Evolutionary conservation across 768 basidiomycete species (phyloP).

Genomic region (Boletus reticulatus): DNA sequence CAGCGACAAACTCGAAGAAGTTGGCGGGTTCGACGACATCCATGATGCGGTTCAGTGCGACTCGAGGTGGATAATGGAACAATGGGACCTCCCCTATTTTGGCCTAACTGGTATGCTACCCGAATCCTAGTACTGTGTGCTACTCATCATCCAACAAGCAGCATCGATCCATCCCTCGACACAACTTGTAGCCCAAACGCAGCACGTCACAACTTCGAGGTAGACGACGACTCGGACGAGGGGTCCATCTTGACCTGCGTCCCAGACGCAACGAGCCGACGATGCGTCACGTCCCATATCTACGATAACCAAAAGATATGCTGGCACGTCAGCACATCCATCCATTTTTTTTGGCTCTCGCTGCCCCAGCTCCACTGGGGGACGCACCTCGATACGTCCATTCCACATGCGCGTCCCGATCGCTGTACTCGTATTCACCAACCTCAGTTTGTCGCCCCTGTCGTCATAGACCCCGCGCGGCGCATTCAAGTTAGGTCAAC

Average conservation of each 20-base stretch:
- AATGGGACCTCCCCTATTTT: too few species aligned
- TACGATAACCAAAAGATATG: slow-evolving; percentile 7
- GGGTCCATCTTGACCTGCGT: slow-evolving; percentile 40
- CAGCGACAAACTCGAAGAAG: too few species aligned
- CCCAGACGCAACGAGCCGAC: slow-evolving; percentile 41
- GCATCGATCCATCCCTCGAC: too few species aligned
- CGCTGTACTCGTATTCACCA: slow-evolving; percentile 39
- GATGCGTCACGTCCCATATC: slow-evolving; percentile 42
- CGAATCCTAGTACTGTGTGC: too few species aligned
- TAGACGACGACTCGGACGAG: neutral
- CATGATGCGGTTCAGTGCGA: too few species aligned
- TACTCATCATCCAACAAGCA: too few species aligned
- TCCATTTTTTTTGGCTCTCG: neutral
- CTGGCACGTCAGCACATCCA: neutral
- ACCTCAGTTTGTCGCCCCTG: slow-evolving; percentile 44
- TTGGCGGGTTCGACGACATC: too few species aligned
- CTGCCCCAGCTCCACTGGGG: too few species aligned
- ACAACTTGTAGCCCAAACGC: too few species aligned
- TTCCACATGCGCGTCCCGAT: slow-evolving; percentile 30
- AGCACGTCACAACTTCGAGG: slow-evolving; percentile 15
- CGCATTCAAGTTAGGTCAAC: neutral
- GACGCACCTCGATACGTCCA: slow-evolving; percentile 41
- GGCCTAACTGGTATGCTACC: too few species aligned
- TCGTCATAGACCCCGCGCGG: neutral
- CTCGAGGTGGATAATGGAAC: too few species aligned